Percentiles rank a stretch among this genome's conserved stretches.
These are phyloP conservation scores for Penicillium pulvis DNA, from an alignment of 495 filamentous ascomycete species.

Conservation along the genomic window DNA sequence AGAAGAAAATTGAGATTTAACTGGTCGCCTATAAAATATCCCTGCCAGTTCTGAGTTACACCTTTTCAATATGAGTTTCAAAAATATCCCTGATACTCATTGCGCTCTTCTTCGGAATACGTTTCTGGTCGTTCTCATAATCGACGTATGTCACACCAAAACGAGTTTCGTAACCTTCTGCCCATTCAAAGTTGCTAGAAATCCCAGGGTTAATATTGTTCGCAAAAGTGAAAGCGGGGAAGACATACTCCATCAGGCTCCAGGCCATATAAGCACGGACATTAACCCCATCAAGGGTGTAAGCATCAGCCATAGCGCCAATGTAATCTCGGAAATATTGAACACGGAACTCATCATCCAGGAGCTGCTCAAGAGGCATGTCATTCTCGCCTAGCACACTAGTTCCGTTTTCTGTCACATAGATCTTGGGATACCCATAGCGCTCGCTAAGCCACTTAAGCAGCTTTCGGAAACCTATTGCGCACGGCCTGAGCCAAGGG, in stretches of 20 bases:
- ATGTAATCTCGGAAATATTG: constrained; percentile 77
- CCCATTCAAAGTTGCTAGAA: constrained; percentile 59
- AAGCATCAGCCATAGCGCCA: constrained; percentile 67
- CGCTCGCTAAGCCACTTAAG: constrained; percentile 78
- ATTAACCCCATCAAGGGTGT: constrained; percentile 66
- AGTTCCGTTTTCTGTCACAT: constrained; percentile 82
- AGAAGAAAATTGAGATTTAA: neutral
- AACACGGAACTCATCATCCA: constrained; percentile 73
- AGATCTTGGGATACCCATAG: constrained; percentile 72
- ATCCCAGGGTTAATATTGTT: constrained; percentile 12
- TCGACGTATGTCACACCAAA: constrained; percentile 80
- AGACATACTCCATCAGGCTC: constrained; percentile 70
- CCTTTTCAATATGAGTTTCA: constrained; percentile 43
- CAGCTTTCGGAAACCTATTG: constrained; percentile 73
- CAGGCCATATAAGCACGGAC: constrained; percentile 77
- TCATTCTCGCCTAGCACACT: constrained; percentile 79
- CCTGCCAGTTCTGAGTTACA: constrained; percentile 1
- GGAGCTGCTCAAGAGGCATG: constrained; percentile 63
- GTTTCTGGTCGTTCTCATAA: constrained; percentile 72
- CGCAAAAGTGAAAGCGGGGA: neutral
- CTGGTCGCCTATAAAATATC: neutral
- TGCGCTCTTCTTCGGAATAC: constrained; percentile 78
- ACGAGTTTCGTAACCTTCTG: constrained; percentile 81
- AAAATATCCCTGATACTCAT: constrained; percentile 66
- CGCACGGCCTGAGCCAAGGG: constrained; percentile 71